phyloP scores from a whole-genome alignment of 31 red algal genomes.

The Odonthalia washingtoniensis region DNA sequence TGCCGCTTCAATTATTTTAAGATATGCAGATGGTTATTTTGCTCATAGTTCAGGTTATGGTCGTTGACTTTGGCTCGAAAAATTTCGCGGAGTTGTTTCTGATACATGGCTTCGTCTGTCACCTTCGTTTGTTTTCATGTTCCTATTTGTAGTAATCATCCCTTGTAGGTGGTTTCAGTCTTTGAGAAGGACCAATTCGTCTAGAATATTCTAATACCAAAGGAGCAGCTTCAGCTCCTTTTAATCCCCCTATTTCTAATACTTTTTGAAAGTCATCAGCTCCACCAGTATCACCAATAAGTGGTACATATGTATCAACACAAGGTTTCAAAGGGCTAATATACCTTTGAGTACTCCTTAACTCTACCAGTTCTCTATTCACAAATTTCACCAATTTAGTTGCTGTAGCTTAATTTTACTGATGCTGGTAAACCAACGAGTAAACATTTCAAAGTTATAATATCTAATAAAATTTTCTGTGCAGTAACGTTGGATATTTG shows the following conservation, averaged over 20 bases:
- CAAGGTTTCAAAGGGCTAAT: no score
- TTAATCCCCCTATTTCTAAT: conserved; percentile 85
- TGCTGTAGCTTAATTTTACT: conserved; percentile 44
- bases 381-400: conserved; percentile 79
- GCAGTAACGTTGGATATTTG: conserved; percentile 74
- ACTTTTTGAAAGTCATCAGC: conserved; percentile 77
- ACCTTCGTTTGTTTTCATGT: no score
- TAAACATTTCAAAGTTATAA: conserved; percentile 65
- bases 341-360: conserved; percentile 85
- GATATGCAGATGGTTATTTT: no score
- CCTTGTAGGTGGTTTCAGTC: conserved; percentile 25
- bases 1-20: no score
- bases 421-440: conserved; percentile 71
- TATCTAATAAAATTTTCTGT: conserved; percentile 92
- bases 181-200: no score
- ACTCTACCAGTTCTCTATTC: conserved; percentile 78
- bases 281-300: conserved; percentile 72
- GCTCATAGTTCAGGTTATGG: no score
- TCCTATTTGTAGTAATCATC: no score
- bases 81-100: no score
- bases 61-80: no score
- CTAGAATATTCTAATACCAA: conserved; percentile 81
- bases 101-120: no score
- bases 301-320: conserved; percentile 87
- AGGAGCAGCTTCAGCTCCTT: conserved; percentile 74